Evolutionary conservation across 2,329 filamentous ascomycete genomes (phyloP), one percentile per base, ranked within the genome.

Genomic region (Fusarium nanum): DNA sequence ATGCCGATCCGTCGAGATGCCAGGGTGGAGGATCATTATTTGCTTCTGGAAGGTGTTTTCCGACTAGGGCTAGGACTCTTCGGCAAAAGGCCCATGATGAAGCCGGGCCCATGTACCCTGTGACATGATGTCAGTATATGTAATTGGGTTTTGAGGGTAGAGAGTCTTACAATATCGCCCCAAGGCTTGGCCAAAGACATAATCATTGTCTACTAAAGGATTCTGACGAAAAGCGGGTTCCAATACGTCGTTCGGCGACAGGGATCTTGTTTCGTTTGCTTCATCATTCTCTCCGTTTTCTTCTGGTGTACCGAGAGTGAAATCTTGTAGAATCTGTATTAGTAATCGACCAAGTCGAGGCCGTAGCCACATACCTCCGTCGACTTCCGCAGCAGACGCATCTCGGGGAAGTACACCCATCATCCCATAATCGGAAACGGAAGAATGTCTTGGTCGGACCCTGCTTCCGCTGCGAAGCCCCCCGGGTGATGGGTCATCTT

Each of bases 41-140:
- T 11, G 68, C 41, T 40, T 75, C 68, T 5, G 73, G 70, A 5
- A 75, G 70, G 34, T 74, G 68, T 30, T 73, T 75, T 27, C 73
- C 73, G 3, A 75, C 54, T 1, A 75, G 32, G 5, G 73, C 65
- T 6, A 75, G 18, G 12, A 75, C 73, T 22, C 73, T 60, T 25
- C 73, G 64, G 18, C 73, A 75, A 16, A 74, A 75, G 0, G 73
- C 70, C 73, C 73, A 75, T 5, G 73, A 75, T 1, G 73, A 75
- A 1, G 72, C 67, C 3, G 73, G 73, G 2, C 73, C 73, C 73
- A 75, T 75, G 13, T 75, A 75, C 73, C 73, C 73, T 75, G 7
- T 25, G 3, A 8, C 1, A 2, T 14, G 2, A 7, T 6, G 20
- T 49, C 2, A 54, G 44, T 20, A 37, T 22, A 16, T 23, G 12